Evolutionary conservation across 1,284 basidiomycete genomes (phyloP), one percentile per base, ranked within the genome.

Genomic region (Coriolopsis trogii): DNA sequence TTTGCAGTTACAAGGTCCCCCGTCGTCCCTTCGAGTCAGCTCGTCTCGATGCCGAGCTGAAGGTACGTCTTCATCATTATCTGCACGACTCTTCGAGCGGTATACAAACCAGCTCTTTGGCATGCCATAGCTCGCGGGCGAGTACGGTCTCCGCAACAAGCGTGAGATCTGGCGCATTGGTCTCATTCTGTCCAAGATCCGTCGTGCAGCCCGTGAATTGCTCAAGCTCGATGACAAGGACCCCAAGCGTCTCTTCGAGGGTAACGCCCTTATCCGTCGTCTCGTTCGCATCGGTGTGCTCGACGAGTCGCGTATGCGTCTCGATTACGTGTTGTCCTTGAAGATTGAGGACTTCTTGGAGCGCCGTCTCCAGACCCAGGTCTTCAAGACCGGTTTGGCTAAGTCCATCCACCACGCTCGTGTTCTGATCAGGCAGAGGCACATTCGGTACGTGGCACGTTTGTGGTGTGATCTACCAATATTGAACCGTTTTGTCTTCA

Each of bases 281-380:
- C 89, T 98, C 63, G 95, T 99, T 51, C 95, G 96, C 70, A 98
- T 99, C 68, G 96, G 96, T 85, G 96, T 99, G 82, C 91, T 99
- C 74, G 97, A 99, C 75, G 96, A 99, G 84, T 80, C 85, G 62
- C 91, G 95, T 75, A 98, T 99, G 97, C 88, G 94, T 79, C 91
- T 98, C 77, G 95, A 98, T 91, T 99, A 98, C 89, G 96, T 98
- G 80, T 81, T 99, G 71, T 95, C 95, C 53, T 82, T 98, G 71
- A 98, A 98, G 83, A 90, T 98, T 66, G 96, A 99, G 78, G 96
- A 99, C 78, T 99, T 99, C 89, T 89, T 99, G 86, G 97, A 99
- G 84, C 87, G 97, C 67, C 82, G 97, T 67, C 80, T 99, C 67
- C 97, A 99, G 81, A 99, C 97, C 51, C 97, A 98, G 81, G 97